Evolutionary conservation across 75 land plant species (phyloP), one percentile per base, ranked within the genome.

Genomic region (Cupressus sempervirens): DNA sequence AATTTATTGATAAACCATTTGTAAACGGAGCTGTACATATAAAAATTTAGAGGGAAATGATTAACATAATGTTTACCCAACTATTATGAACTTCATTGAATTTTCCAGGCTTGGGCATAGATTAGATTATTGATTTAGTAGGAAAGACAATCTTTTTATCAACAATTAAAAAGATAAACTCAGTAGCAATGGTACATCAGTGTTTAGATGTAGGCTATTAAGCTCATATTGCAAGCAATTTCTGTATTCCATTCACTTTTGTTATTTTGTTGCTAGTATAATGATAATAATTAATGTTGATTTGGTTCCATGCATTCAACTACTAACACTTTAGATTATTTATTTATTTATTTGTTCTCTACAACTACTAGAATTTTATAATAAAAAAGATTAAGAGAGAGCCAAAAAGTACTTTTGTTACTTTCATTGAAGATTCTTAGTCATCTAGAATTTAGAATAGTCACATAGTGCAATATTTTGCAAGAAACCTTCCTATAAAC

Each of bases 291-390:
- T 76, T 23, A 3, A 76, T 79, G 32, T 30, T 45, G 81, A 11
- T 45, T 11, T 45, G 41, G 46, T 0, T 26, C 23, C 12, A 10
- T 79, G 46, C 52, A 26, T 45, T 79, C 45, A 23, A 12, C 30
- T 38, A 18, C 40, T 7, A 26, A 41, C 13, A 41, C 13, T 23
- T 79, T 0, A 79, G 81, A 26, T 26, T 7, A 45, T 7, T 45
- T 43, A 10, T 3, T n/a, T 43, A 26, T 23, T 79, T n/a, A n/a
- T n/a, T 45, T 1, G 13, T 79, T 50, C 16, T n/a, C 46, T 41
- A 45, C 81, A 93, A 92, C 87, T 93, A 67, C 92, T 89, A 72
- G 93, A 93, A 75, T 93, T 91, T 48, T 89, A 91, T 4, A 90
- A 88, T 84, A 87, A 89, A 85, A 93, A 93, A 77, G 91, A 88